Evolutionary conservation across 805 yeast species (phyloP), one percentile per base, ranked within the genome.

Genomic region (Yarrowia divulgata): DNA sequence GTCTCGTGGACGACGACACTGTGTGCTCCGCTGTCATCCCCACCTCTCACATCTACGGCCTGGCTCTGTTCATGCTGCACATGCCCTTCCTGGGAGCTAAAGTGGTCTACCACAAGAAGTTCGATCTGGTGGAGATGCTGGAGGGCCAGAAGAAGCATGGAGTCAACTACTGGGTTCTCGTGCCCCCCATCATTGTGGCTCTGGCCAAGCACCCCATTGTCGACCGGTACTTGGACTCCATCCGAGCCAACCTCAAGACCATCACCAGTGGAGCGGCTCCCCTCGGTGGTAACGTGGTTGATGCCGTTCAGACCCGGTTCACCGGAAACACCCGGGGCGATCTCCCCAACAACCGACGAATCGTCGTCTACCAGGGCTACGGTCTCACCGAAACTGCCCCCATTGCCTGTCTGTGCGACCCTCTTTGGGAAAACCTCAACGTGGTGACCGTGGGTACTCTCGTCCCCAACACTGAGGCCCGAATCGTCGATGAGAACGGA

Each of bases 221-320:
- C 74, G 79, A 84, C 81, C 42, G 82, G 80, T 77, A 75, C 73
- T 50, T 77, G 76, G 71, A 81, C 74, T 79, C 81, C 73, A 82
- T 85, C 46, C 77, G 79, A 8, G 78, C 77, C 42, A 75, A 81
- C 12, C 76, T 85, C 45, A 74, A 76, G 67, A 77, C 79, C 71
- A 81, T 82, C 69, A 76, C 82, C 70, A 72, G 72, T 16, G 84
- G 85, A 66, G 85, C 88, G 18, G 84, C 86, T 52, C 84, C 85
- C 35, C 82, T 86, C 13, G 62, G 69, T 3, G 69, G 69, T 9
- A 54, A 66, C 34, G 60, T 66, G 12, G 60, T 50, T 1, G 62
- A 52, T n/a, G 69, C 69, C 14, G 63, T 54, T 14, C 60, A 43
- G 60, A 43, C 43, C 23, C 69, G 69, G 1, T 66, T 66, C 55